Percentiles rank a stretch among this genome's conserved stretches.
phyloP scores from a whole-genome alignment of 371 early-diverging fungal genomes.

The Mortierella sp. region DNA sequence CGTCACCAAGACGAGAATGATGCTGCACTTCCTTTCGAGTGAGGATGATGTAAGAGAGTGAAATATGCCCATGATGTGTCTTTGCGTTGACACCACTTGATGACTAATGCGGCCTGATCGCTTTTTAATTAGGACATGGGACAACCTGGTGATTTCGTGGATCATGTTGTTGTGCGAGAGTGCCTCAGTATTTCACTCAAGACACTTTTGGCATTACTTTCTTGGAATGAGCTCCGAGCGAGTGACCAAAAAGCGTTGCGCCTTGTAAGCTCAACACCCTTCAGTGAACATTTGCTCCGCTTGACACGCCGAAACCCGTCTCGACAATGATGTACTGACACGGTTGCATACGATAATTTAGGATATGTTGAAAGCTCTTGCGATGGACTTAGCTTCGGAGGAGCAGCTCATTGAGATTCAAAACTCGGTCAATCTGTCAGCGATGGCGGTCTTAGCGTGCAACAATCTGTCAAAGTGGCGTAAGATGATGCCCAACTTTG shows the following conservation, averaged over 20 bases:
- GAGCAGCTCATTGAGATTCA: constrained; percentile 25
- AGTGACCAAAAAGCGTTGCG: constrained; percentile 59
- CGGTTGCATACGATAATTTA: background rate
- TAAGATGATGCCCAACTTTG: constrained; percentile 51
- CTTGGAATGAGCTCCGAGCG: constrained; percentile 69
- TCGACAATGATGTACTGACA: background rate
- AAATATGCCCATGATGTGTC: background rate
- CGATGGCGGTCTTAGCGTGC: constrained; percentile 33
- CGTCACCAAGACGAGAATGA: constrained; percentile 34
- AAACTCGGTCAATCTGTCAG: constrained; percentile 37
- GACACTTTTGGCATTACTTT: constrained; percentile 62
- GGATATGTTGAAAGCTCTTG: constrained; percentile 44
- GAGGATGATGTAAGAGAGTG: constrained; percentile 29
- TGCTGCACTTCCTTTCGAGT: constrained; percentile 28
- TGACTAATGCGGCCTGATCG: background rate
- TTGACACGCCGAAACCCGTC: background rate
- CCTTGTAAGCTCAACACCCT: constrained; percentile 20
- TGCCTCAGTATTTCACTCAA: constrained; percentile 63
- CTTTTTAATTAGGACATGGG: constrained; percentile 9
- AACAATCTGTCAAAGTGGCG: constrained; percentile 34
- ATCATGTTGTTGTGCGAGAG: constrained; percentile 26
- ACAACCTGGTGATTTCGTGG: constrained; percentile 14
- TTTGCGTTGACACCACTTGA: background rate
- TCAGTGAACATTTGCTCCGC: too few relatives aligned
- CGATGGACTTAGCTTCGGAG: constrained; percentile 24